These are phyloP conservation scores for Neurospora cerealis DNA, from an alignment of 495 filamentous ascomycete species.

Conservation along the genomic window DNA sequence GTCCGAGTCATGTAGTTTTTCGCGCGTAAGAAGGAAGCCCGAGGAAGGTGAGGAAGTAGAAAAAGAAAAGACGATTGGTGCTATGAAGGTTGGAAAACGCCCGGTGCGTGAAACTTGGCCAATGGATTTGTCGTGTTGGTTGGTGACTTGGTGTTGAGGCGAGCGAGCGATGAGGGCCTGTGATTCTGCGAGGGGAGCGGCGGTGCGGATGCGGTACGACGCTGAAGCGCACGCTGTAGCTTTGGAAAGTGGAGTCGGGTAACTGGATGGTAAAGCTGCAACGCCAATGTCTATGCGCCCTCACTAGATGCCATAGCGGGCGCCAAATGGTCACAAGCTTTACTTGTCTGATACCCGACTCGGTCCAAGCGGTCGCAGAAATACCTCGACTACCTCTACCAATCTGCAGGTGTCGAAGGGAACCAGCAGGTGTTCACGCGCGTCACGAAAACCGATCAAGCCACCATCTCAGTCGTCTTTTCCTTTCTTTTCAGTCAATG, in stretches of 20 bases:
- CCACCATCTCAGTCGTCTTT: background rate
- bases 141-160: background rate
- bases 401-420: background rate
- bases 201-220: background rate
- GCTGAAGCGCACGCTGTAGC: background rate
- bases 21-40: background rate
- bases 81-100: background rate
- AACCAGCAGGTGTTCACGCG: background rate
- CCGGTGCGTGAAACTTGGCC: background rate
- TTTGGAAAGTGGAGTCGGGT: background rate
- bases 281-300: background rate
- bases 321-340: background rate
- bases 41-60: background rate
- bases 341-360: background rate
- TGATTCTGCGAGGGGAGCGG: background rate
- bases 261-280: background rate
- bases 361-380: background rate
- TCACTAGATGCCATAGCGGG: background rate
- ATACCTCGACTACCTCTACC: too few relatives aligned
- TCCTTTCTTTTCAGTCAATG: background rate
- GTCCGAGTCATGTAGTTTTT: background rate
- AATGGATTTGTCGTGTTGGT: background rate
- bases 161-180: background rate
- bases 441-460: background rate
- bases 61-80: background rate